Evolutionary conservation across 2,329 filamentous ascomycete species (phyloP).

Genomic region (Trichoderma semiorbis): DNA sequence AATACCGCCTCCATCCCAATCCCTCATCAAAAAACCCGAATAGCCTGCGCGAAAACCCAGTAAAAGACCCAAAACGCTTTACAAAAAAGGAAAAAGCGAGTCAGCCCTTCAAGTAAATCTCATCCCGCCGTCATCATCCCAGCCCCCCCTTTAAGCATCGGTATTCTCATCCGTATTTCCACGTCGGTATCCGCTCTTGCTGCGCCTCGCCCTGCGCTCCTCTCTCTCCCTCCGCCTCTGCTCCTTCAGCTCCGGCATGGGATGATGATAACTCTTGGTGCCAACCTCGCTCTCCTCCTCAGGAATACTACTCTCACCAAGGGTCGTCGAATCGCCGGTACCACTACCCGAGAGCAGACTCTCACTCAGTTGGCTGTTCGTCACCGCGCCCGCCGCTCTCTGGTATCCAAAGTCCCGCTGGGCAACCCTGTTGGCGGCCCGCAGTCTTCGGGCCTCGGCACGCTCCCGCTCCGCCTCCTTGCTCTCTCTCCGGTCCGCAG

Average conservation of each 20-base stretch:
- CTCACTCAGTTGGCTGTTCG: constrained; percentile 33
- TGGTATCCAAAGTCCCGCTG: constrained; percentile 55
- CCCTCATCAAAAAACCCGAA: background rate
- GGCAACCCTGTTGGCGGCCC: constrained; percentile 47
- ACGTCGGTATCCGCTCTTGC: constrained; percentile 28
- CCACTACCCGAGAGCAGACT: constrained; percentile 28
- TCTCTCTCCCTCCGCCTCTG: constrained; percentile 32
- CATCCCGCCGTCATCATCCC: background rate
- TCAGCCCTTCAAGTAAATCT: background rate
- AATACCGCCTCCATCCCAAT: background rate
- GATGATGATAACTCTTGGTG: constrained; percentile 56
- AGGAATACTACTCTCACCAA: background rate
- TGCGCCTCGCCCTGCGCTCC: constrained; percentile 35
- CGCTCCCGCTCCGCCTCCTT: constrained; percentile 54
- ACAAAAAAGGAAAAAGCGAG: background rate
- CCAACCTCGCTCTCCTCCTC: constrained; percentile 44
- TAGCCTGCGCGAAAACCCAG: background rate
- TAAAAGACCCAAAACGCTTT: background rate
- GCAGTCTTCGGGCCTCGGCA: constrained; percentile 53
- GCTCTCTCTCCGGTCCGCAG: constrained; percentile 50
- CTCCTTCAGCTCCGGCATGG: constrained; percentile 49
- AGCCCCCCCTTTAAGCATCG: constrained; percentile 10
- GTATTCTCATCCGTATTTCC: constrained; percentile 32
- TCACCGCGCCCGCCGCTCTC: constrained; percentile 36
- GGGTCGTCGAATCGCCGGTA: constrained; percentile 22